phyloP scores from a whole-genome alignment of 2,329 filamentous ascomycete species.

The Neofusicoccum ribis region DNA sequence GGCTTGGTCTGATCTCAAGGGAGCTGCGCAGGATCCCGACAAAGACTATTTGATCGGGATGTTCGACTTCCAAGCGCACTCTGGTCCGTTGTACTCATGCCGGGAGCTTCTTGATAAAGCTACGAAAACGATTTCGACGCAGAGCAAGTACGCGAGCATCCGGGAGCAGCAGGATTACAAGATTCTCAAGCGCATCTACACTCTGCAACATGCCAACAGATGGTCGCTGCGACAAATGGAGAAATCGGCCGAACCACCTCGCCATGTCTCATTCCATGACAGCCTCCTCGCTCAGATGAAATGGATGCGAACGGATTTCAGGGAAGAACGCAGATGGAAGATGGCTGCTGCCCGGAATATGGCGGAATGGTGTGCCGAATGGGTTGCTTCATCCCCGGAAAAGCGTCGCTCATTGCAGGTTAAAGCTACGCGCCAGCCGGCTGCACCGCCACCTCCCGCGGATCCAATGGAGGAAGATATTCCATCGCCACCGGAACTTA shows the following conservation, averaged over 20 bases:
- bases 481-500: constrained; percentile 39
- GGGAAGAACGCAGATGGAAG: constrained; percentile 94
- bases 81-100: constrained; percentile 54
- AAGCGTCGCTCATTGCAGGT: constrained; percentile 70
- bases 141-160: constrained; percentile 79
- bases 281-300: constrained; percentile 87
- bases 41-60: constrained; percentile 64
- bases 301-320: constrained; percentile 97
- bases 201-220: constrained; percentile 84
- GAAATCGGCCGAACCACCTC: constrained; percentile 75
- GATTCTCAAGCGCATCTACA: constrained; percentile 82
- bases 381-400: constrained; percentile 65
- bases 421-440: constrained; percentile 43
- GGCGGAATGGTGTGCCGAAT: constrained; percentile 81
- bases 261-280: constrained; percentile 80
- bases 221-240: constrained; percentile 92
- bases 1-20: constrained; percentile 46
- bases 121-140: constrained; percentile 85
- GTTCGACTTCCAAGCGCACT: constrained; percentile 59
- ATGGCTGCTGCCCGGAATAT: constrained; percentile 75
- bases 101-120: constrained; percentile 71
- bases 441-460: constrained; percentile 22
- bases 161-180: constrained; percentile 86
- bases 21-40: constrained; percentile 48
- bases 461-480: constrained; percentile 40